Evolutionary conservation across 805 yeast species (phyloP).

Genomic region (Grigorovia yakushimaensis): DNA sequence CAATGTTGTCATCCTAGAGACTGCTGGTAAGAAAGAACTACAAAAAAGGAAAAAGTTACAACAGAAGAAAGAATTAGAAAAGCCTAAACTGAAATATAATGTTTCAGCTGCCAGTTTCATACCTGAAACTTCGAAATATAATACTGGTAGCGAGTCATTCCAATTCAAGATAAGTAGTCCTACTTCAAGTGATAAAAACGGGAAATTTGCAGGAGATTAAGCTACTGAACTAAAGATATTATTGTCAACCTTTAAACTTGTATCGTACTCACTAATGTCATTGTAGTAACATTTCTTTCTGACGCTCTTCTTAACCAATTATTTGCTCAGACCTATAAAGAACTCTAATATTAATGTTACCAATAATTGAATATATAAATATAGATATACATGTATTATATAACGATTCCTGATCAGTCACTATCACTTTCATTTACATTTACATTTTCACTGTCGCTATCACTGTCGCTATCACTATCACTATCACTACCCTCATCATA

Average conservation of each 20-base stretch:
- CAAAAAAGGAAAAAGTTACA: constrained; percentile 19
- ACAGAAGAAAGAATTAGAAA: constrained; percentile 10
- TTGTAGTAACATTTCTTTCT: no score
- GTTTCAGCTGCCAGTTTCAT: neutral
- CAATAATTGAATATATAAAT: neutral
- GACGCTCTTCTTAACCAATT: no score
- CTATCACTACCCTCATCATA: constrained; percentile 19
- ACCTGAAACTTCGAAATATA: neutral
- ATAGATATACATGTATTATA: neutral
- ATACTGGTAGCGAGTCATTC: constrained; percentile 1
- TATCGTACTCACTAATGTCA: no score
- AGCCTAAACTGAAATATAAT: neutral
- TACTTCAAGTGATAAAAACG: neutral
- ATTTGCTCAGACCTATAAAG: no score
- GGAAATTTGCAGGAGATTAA: neutral
- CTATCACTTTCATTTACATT: constrained; percentile 17
- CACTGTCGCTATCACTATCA: constrained; percentile 1
- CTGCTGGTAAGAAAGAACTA: constrained; percentile 25
- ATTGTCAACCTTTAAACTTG: no score
- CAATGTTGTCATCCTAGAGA: constrained; percentile 24
- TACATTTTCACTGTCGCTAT: neutral
- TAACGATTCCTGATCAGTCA: constrained; percentile 1
- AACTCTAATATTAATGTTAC: neutral
- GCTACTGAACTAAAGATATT: neutral
- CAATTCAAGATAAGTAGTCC: neutral